These are phyloP conservation scores for Glycyrrhiza uralensis DNA, from an alignment of 306 rosid genomes.

Conservation along the genomic window DNA sequence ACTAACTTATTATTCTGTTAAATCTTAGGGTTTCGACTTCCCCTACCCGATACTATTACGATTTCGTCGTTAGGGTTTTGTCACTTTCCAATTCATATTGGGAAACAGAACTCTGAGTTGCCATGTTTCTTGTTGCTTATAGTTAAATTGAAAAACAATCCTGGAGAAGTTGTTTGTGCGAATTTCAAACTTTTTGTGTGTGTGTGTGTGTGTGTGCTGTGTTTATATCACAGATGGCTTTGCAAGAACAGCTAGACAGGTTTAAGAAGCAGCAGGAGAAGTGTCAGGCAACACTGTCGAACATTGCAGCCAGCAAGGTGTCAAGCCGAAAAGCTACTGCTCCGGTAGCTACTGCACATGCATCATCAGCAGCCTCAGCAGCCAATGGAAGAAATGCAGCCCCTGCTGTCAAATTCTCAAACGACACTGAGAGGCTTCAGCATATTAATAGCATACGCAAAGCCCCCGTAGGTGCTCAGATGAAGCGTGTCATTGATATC, in stretches of 20 bases:
- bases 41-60: not conserved
- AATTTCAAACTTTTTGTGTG: not conserved
- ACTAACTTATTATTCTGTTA: not conserved
- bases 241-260: conserved; percentile 58
- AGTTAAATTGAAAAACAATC: not conserved
- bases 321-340: conserved; percentile 28
- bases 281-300: conserved; percentile 59
- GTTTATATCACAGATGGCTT: conserved; percentile 44
- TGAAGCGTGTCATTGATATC: conserved; percentile 82
- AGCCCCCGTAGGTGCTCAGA: conserved; percentile 86
- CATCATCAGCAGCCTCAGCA: not conserved
- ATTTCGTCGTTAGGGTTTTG: not conserved
- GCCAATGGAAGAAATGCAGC: conserved; percentile 42
- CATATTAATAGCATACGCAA: conserved; percentile 76
- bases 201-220: too few relatives aligned
- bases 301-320: conserved; percentile 59
- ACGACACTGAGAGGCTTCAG: conserved; percentile 92
- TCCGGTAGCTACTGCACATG: conserved; percentile 19
- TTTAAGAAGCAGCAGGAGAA: conserved; percentile 76
- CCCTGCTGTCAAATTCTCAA: conserved; percentile 75
- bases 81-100: not conserved
- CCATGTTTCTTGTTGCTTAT: not conserved
- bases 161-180: not conserved
- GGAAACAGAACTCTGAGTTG: not conserved
- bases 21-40: not conserved